phyloP scores from a whole-genome alignment of 2,329 filamentous ascomycete genomes.

The Penicillium polonicum region DNA sequence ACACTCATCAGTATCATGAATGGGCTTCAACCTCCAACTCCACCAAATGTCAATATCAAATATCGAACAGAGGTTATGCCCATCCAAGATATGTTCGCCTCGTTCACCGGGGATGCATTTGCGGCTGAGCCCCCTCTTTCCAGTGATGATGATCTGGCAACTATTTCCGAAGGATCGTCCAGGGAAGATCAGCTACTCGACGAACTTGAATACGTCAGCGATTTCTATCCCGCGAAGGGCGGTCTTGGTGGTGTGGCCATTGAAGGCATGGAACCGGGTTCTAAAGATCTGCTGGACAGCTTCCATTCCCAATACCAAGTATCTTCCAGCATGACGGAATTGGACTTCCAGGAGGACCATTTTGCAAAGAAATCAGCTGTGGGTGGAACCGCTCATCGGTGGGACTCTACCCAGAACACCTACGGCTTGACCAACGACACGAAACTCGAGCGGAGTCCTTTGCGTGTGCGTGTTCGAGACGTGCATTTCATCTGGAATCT shows the following conservation, averaged over 20 bases:
- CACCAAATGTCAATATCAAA: constrained; percentile 77
- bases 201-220: constrained; percentile 54
- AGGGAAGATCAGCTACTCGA: constrained; percentile 41
- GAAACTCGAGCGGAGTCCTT: constrained; percentile 65
- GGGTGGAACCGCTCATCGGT: constrained; percentile 69
- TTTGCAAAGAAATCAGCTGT: constrained; percentile 64
- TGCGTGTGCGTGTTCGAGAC: constrained; percentile 77
- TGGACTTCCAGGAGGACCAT: constrained; percentile 75
- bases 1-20: constrained; percentile 79
- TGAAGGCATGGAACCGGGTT: constrained; percentile 34
- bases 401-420: constrained; percentile 74
- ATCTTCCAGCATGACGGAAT: constrained; percentile 57
- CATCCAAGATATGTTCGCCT: constrained; percentile 82
- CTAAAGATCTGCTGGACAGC: constrained; percentile 48
- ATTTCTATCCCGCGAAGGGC: constrained; percentile 52
- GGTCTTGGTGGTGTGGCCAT: constrained; percentile 42
- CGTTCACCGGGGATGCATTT: constrained; percentile 85
- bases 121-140: constrained; percentile 35
- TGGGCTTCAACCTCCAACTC: constrained; percentile 76
- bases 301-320: constrained; percentile 57
- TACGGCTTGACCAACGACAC: constrained; percentile 66
- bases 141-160: constrained; percentile 43
- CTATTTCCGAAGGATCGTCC: constrained; percentile 44
- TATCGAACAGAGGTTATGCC: constrained; percentile 86
- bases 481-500: constrained; percentile 96